These are phyloP conservation scores for Candida glucosophila DNA, from an alignment of 1,139 yeast genomes.

Conservation along the genomic window DNA sequence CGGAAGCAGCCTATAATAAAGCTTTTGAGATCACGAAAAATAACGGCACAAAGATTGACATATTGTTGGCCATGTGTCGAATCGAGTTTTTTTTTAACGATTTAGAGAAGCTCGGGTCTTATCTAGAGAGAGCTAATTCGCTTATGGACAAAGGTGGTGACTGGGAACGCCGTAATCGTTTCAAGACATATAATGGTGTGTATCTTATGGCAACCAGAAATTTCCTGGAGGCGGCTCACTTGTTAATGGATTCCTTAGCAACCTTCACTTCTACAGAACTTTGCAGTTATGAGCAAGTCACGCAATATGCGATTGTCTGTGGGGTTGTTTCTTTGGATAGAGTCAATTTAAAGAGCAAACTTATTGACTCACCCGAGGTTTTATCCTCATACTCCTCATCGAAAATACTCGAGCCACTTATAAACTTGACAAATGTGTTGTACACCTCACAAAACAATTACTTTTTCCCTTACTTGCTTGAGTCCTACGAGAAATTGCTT, in stretches of 20 bases:
- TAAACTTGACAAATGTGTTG: conserved; percentile 75
- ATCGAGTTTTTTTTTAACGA: conserved; percentile 85
- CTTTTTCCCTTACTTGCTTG: conserved; percentile 71
- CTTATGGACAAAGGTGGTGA: conserved; percentile 96
- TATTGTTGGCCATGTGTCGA: conserved; percentile 70
- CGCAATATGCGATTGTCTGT: conserved; percentile 77
- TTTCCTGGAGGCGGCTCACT: conserved; percentile 72
- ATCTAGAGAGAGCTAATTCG: conserved; percentile 63
- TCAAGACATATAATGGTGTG: conserved; percentile 84
- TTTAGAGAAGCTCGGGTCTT: conserved; percentile 58
- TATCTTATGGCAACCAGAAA: conserved; percentile 79
- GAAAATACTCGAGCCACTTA: conserved; percentile 69
- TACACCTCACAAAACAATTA: conserved; percentile 84
- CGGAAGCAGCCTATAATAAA: conserved; percentile 62
- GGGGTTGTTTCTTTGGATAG: conserved; percentile 81
- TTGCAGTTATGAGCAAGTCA: conserved; percentile 83
- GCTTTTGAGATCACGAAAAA: conserved; percentile 78
- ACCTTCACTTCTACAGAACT: conserved; percentile 95
- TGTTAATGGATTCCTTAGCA: conserved; percentile 84
- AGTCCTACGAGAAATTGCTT: conserved; percentile 69
- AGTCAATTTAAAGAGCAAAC: conserved; percentile 72
- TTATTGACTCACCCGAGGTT: conserved; percentile 92
- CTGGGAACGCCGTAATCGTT: conserved; percentile 96
- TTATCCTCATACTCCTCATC: conserved; percentile 71
- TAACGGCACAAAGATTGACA: conserved; percentile 85